Conservation (phyloP, 2,329 filamentous ascomycete species). For the Huntiella abstrusa region DNA sequence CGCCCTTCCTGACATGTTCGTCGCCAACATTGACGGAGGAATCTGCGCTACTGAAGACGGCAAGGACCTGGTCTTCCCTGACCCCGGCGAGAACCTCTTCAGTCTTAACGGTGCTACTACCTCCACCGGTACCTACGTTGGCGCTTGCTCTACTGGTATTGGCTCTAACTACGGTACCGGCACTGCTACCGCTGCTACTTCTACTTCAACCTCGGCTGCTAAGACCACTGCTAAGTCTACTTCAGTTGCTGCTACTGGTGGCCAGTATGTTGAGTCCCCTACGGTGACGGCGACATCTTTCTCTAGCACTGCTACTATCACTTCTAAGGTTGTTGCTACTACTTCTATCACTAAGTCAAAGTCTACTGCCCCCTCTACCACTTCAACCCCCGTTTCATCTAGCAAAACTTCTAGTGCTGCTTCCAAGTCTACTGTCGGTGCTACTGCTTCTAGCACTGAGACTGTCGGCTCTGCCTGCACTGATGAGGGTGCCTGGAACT, state of each 20-base stretch:
- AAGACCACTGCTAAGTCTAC: neutral
- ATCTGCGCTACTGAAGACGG: conserved; percentile 32
- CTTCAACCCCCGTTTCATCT: conserved; percentile 12
- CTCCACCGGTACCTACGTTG: conserved; percentile 16
- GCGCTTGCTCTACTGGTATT: conserved; percentile 12
- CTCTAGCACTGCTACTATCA: conserved; percentile 8
- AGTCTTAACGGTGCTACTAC: conserved; percentile 23
- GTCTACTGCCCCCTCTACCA: conserved; percentile 10
- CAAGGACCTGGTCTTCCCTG: conserved; percentile 39
- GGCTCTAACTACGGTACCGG: conserved; percentile 12
- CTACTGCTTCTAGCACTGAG: conserved; percentile 14
- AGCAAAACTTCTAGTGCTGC: conserved; percentile 9
- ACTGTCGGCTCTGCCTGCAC: conserved; percentile 27
- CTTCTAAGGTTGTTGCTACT: conserved; percentile 9
- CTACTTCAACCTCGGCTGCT: conserved; percentile 12
- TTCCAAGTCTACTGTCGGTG: neutral
- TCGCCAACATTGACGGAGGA: conserved; percentile 40
- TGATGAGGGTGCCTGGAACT: conserved; percentile 34
- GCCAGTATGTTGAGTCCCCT: conserved; percentile 20
- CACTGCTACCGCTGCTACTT: conserved; percentile 16
- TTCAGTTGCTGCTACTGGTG: conserved; percentile 15
- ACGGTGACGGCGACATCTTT: conserved; percentile 12
- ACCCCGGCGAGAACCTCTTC: conserved; percentile 39
- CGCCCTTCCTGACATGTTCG: conserved; percentile 50
- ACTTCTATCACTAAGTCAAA: conserved; percentile 8